Percentiles rank a stretch among this genome's conserved stretches.
Conservation (phyloP, 225 moss, liverwort and hornwort species). For the Pseudoscleropodium purum region DNA sequence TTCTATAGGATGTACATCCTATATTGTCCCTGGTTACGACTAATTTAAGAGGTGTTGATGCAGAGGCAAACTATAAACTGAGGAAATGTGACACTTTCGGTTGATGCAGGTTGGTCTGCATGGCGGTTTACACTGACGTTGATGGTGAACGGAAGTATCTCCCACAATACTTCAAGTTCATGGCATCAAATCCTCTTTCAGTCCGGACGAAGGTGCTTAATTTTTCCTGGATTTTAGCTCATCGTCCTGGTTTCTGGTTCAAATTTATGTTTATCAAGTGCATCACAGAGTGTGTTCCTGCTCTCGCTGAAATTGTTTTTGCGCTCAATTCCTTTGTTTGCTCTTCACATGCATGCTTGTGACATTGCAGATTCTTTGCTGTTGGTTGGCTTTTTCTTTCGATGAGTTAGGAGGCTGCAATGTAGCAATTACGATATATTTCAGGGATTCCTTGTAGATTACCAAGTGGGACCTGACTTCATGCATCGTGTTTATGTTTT, state of each 20-base stretch:
- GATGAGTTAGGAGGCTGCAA: slow-evolving; percentile 5
- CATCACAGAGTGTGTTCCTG: not conserved
- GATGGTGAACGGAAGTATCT: slow-evolving; percentile 97
- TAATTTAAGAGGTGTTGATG: not conserved
- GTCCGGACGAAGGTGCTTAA: slow-evolving; percentile 86
- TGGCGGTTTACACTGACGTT: slow-evolving; percentile 90
- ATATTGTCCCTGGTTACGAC: not conserved
- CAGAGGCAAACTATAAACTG: not conserved
- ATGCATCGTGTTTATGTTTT: slow-evolving; percentile 23
- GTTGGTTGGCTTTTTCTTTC: not conserved
- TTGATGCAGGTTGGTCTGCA: slow-evolving; percentile 84
- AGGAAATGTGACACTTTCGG: not conserved
- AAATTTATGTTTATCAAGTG: not conserved
- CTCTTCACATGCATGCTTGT: not conserved
- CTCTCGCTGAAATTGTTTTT: not conserved
- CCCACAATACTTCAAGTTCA: slow-evolving; percentile 98
- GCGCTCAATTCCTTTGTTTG: not conserved
- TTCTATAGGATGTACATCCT: not conserved
- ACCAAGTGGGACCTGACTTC: slow-evolving; percentile 1
- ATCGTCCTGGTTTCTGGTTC: not conserved
- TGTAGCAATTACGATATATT: not conserved
- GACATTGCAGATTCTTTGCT: slow-evolving; percentile 17
- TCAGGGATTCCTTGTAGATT: not conserved
- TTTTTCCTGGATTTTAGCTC: not conserved
- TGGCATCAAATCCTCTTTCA: slow-evolving; percentile 96